Evolutionary conservation across 495 filamentous ascomycete genomes (phyloP).

Genomic region (Letharia columbiana): DNA sequence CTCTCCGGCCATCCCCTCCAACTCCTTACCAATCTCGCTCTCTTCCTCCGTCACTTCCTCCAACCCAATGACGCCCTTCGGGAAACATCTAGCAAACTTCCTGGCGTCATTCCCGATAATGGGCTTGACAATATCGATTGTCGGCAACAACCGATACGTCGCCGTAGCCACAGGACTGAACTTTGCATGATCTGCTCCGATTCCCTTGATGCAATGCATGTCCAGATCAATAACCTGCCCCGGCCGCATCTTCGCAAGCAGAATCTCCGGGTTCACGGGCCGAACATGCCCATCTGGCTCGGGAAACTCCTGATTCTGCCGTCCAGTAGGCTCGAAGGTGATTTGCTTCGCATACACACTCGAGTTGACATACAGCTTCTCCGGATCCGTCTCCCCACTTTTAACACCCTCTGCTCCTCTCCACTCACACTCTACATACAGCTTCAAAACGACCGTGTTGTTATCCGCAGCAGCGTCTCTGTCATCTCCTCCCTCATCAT

Average conservation of each 20-base stretch:
- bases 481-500: conserved; percentile 29
- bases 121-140: conserved; percentile 70
- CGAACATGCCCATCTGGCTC: conserved; percentile 52
- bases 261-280: conserved; percentile 82
- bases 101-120: conserved; percentile 79
- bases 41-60: conserved; percentile 63
- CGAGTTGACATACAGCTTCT: conserved; percentile 72
- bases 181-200: conserved; percentile 92
- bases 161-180: conserved; percentile 96
- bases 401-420: conserved; percentile 40
- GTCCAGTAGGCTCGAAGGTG: conserved; percentile 61
- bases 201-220: conserved; percentile 86
- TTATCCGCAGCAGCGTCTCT: conserved; percentile 52
- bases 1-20: conserved; percentile 64
- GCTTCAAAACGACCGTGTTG: conserved; percentile 67
- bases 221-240: conserved; percentile 76
- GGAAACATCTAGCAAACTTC: conserved; percentile 88
- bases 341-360: conserved; percentile 84
- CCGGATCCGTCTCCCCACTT: conserved; percentile 64
- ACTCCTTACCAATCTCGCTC: conserved; percentile 52
- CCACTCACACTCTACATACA: conserved; percentile 72
- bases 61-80: conserved; percentile 74
- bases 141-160: conserved; percentile 79
- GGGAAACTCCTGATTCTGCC: conserved; percentile 59
- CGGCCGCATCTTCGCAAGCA: conserved; percentile 89